phyloP scores from a whole-genome alignment of 805 yeast species.

The Candida maris region DNA sequence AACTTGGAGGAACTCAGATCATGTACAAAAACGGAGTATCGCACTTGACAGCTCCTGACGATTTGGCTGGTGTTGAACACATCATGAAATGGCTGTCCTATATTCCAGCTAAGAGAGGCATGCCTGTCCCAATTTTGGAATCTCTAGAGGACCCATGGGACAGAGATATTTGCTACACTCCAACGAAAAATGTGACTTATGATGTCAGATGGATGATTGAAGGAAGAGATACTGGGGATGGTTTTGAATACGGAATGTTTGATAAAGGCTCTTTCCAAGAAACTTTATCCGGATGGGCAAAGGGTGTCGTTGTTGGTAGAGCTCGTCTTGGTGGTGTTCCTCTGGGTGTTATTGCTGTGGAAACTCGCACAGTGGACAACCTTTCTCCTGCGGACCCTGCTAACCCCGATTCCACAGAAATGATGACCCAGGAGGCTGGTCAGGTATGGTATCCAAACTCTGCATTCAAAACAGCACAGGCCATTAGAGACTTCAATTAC shows the following conservation, averaged over 20 bases:
- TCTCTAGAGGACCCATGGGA: conserved; percentile 82
- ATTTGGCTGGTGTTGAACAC: conserved; percentile 92
- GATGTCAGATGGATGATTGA: conserved; percentile 95
- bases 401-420: conserved; percentile 89
- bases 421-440: conserved; percentile 90
- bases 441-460: conserved; percentile 99
- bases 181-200: conserved; percentile 66
- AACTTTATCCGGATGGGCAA: conserved; percentile 97
- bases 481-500: conserved; percentile 92
- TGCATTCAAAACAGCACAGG: conserved; percentile 99
- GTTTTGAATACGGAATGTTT: conserved; percentile 84
- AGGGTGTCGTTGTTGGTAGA: conserved; percentile 97
- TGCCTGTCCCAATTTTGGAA: conserved; percentile 87
- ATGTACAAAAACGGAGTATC: conserved; percentile 99
- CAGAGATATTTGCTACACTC: conserved; percentile 80
- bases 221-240: conserved; percentile 70
- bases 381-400: conserved; percentile 98
- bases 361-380: conserved; percentile 86
- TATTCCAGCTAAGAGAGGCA: conserved; percentile 84
- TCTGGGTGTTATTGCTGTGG: conserved; percentile 96
- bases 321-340: conserved; percentile 99
- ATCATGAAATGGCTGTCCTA: conserved; percentile 94
- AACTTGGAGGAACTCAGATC: conserved; percentile 98
- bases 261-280: conserved; percentile 94
- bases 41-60: conserved; percentile 95